These are phyloP conservation scores for Agapanthus africanus DNA, from an alignment of 106 monocot genomes.

Conservation along the genomic window DNA sequence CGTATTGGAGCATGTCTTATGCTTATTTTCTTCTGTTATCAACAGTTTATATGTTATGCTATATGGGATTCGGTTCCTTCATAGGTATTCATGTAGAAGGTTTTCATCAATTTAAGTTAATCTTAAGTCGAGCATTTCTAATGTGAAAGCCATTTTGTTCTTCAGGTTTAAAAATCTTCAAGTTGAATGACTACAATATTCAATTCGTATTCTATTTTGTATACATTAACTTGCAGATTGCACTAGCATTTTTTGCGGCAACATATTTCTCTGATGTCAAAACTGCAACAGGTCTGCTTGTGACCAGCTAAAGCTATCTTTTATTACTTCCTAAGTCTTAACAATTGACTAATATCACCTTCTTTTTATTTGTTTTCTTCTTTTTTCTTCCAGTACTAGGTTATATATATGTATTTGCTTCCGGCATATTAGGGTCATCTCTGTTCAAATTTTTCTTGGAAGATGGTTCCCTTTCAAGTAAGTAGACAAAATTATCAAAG, in stretches of 20 bases:
- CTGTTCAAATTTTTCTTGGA: constrained; percentile 35
- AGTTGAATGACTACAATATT: constrained; percentile 27
- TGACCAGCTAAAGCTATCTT: constrained; percentile 3
- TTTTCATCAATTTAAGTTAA: background rate
- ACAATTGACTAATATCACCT: background rate
- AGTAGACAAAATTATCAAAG: constrained; percentile 12
- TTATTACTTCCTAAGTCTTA: background rate
- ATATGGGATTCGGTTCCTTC: constrained; percentile 42
- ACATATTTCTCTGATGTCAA: constrained; percentile 38
- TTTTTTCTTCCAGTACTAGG: constrained; percentile 22
- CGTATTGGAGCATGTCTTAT: constrained; percentile 63
- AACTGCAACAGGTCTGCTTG: constrained; percentile 26
- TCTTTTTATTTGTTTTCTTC: background rate
- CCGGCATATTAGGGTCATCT: constrained; percentile 28
- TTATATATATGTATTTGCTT: constrained; percentile 52
- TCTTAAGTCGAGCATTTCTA: background rate
- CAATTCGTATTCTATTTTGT: constrained; percentile 40
- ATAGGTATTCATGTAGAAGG: constrained; percentile 26
- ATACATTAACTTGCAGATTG: constrained; percentile 45
- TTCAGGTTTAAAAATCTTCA: constrained; percentile 44
- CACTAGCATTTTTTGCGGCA: constrained; percentile 31
- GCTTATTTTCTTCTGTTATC: constrained; percentile 51
- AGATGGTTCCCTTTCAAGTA: constrained; percentile 38
- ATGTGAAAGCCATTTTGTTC: background rate
- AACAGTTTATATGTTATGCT: constrained; percentile 29